Evolutionary conservation across 2,329 filamentous ascomycete genomes (phyloP), one percentile per base, ranked within the genome.

Genomic region (Didymella pomorum): DNA sequence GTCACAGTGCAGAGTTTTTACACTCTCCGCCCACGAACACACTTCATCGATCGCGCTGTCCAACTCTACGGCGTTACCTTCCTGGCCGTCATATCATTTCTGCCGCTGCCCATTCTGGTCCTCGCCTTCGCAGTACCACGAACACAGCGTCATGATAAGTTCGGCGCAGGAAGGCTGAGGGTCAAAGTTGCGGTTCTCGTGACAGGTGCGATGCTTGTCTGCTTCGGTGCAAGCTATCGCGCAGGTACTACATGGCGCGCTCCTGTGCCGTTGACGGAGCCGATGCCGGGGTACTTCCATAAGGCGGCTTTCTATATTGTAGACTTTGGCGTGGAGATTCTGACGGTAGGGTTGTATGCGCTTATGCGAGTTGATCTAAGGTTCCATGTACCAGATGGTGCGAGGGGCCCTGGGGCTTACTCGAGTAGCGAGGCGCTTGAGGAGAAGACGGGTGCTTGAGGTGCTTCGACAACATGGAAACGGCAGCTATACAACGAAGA

Each of bases 221-320:
- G 84, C 12, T 78, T 92, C 5, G 90, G 90, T 21, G 89, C 91
- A 1, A 79, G 80, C 5, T 93, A 92, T 79, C 85, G 91, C 29
- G 80, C 85, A 21, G 89, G 82, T 14, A 85, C 84, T 0, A 78
- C 71, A 31, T 92, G 83, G 76, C 79, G 80, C 51, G 71, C 80
- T 0, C 77, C 78, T 2, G 70, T 76, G 0, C 69, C 73, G 3
- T 12, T 82, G 82, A 21, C 84, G 81, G 1, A 63, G 69, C 51
- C 78, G 31, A 86, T 89, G 2, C 87, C 87, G 2, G 90, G 87
- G 84, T 94, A 88, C 73, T 85, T 91, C 69, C 79, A 80, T 71
- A 90, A 88, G 71, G 84, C 87, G 2, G 86, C 84, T 70, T 96
- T 92, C 79, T 96, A 94, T 79, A 77, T 86, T 71, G 91, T 94